Conservation (phyloP, 495 filamentous ascomycete genomes). For the Alectoria sarmentosa region DNA sequence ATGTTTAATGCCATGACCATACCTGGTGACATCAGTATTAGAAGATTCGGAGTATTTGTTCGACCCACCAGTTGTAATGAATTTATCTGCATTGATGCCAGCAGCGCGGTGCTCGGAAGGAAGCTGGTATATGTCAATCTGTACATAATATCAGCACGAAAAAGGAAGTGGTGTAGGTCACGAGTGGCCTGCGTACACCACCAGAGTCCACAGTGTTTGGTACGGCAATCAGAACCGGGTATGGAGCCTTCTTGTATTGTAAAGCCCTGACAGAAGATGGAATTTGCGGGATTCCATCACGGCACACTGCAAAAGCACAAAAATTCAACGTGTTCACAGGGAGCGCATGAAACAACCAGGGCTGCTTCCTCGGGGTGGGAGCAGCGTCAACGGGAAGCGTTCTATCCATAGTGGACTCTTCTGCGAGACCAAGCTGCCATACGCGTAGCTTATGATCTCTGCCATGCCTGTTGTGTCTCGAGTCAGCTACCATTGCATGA, state of each 20-base stretch:
- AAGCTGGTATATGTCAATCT: conserved; percentile 83
- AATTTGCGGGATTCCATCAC: conserved; percentile 25
- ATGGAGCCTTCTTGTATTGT: conserved; percentile 10
- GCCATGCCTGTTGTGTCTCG: conserved; percentile 59
- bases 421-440: conserved; percentile 62
- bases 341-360: conserved; percentile 79
- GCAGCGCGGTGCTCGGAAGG: conserved; percentile 62
- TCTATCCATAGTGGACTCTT: conserved; percentile 59
- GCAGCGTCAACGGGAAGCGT: conserved; percentile 61
- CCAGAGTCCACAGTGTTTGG: conserved; percentile 72
- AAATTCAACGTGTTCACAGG: conserved; percentile 93
- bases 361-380: conserved; percentile 42
- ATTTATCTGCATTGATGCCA: conserved; percentile 52
- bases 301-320: conserved; percentile 73
- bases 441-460: conserved; percentile 80
- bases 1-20: conserved; percentile 87
- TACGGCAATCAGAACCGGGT: conserved; percentile 57
- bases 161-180: background rate
- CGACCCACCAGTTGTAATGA: conserved; percentile 48
- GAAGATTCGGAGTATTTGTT: background rate
- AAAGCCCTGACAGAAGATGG: conserved; percentile 8
- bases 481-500: no score
- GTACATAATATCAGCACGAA: conserved; percentile 17
- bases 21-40: conserved; percentile 32
- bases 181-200: conserved; percentile 41